Conservation (phyloP, 2,329 filamentous ascomycete genomes). For the Apiospora malaysiana region DNA sequence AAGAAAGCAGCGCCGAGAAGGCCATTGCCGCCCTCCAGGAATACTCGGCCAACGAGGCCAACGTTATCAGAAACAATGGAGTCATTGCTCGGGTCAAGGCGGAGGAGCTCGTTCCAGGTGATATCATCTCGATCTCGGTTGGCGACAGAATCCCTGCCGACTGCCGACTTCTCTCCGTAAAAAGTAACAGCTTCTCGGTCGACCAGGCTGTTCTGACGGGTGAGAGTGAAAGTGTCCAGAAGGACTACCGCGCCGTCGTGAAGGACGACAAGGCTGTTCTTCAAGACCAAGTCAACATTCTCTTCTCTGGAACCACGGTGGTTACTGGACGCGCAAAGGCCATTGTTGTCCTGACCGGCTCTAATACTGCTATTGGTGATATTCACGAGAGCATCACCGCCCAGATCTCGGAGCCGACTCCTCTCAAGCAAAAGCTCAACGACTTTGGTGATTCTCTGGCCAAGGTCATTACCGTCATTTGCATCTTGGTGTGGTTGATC, state of each 20-base stretch:
- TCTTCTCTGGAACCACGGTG: constrained; percentile 98
- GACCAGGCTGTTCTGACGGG: constrained; percentile 98
- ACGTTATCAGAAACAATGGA: constrained; percentile 82
- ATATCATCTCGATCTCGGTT: constrained; percentile 85
- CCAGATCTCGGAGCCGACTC: constrained; percentile 96
- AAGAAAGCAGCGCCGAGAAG: constrained; percentile 98
- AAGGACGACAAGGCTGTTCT: constrained; percentile 86
- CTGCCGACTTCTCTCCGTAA: constrained; percentile 85
- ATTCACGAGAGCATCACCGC: constrained; percentile 98
- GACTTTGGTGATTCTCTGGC: constrained; percentile 96
- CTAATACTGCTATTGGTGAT: constrained; percentile 92
- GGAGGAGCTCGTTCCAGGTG: constrained; percentile 95
- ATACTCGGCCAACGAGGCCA: constrained; percentile 98
- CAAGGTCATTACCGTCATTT: constrained; percentile 98
- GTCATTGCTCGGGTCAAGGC: constrained; percentile 84
- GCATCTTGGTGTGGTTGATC: constrained; percentile 95
- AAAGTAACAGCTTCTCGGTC: constrained; percentile 96
- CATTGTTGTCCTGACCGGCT: constrained; percentile 87
- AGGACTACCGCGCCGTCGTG: constrained; percentile 72
- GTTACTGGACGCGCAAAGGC: constrained; percentile 93
- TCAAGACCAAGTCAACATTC: constrained; percentile 96
- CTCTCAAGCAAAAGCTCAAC: constrained; percentile 97
- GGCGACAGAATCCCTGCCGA: constrained; percentile 95
- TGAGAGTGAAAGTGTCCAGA: constrained; percentile 95
- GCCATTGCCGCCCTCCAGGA: constrained; percentile 97